Evolutionary conservation across 202 grass and related monocot genomes (phyloP).

Genomic region (Carex arenaria): DNA sequence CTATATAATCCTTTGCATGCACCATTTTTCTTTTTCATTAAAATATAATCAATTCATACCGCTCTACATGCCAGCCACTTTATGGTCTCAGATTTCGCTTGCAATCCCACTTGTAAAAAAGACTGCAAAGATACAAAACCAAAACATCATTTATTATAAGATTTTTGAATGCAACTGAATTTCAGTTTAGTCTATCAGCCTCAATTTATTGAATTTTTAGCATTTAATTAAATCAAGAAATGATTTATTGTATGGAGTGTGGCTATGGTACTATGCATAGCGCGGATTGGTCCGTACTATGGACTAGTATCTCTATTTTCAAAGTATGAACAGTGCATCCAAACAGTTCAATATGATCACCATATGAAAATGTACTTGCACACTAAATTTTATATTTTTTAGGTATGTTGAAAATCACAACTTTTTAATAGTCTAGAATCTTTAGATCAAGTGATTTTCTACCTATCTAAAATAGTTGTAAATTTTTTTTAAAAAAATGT

Average conservation of each 20-base stretch:
- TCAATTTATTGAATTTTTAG: not conserved
- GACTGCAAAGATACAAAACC: slow-evolving; percentile 36
- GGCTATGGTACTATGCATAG: too few species aligned
- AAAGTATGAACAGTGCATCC: too few species aligned
- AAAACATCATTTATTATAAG: not conserved
- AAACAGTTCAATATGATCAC: too few species aligned
- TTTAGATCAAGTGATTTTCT: too few species aligned
- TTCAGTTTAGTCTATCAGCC: not conserved
- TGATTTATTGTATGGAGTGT: not conserved
- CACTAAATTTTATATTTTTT: too few species aligned
- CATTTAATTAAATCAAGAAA: not conserved
- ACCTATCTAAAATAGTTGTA: too few species aligned
- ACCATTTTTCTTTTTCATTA: slow-evolving; percentile 15
- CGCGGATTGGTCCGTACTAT: too few species aligned
- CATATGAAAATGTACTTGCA: too few species aligned
- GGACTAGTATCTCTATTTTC: too few species aligned
- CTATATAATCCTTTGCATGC: not conserved
- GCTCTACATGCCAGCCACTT: slow-evolving; percentile 79
- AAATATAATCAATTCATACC: slow-evolving; percentile 36
- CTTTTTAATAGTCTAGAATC: too few species aligned
- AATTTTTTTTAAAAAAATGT: too few species aligned
- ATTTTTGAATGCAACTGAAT: not conserved
- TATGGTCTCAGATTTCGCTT: slow-evolving; percentile 49
- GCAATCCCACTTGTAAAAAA: slow-evolving; percentile 82
- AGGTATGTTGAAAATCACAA: too few species aligned